phyloP scores from a whole-genome alignment of 2,329 filamentous ascomycete species.

The Beauveria rudraprayagi region DNA sequence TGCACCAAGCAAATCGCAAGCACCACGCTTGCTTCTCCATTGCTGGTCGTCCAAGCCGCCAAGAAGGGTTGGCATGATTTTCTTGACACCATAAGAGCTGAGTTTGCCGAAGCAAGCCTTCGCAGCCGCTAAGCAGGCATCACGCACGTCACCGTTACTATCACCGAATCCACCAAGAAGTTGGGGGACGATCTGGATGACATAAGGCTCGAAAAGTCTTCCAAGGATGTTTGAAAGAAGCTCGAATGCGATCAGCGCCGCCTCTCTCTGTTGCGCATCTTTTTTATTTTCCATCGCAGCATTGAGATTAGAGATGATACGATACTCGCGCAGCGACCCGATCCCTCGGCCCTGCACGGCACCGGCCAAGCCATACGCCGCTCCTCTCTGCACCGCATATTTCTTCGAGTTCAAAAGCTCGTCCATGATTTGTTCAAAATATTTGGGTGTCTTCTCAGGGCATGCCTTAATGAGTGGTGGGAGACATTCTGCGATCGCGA shows the following conservation, averaged over 20 bases:
- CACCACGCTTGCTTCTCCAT: constrained; percentile 97
- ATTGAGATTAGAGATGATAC: constrained; percentile 73
- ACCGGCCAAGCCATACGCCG: constrained; percentile 89
- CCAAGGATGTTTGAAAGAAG: constrained; percentile 80
- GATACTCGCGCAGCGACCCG: constrained; percentile 70
- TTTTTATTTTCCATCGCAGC: constrained; percentile 92
- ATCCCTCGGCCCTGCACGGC: constrained; percentile 86
- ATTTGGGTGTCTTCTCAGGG: constrained; percentile 66
- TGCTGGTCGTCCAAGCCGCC: constrained; percentile 90
- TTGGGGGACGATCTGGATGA: constrained; percentile 90
- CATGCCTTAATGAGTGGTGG: constrained; percentile 83
- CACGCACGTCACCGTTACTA: constrained; percentile 77
- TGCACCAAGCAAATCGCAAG: constrained; percentile 89
- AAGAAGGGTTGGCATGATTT: constrained; percentile 84
- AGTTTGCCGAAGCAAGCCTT: constrained; percentile 90
- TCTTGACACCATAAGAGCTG: constrained; percentile 92
- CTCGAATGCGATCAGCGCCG: constrained; percentile 83
- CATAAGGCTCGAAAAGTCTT: constrained; percentile 88
- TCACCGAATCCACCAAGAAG: constrained; percentile 86
- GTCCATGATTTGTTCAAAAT: constrained; percentile 73
- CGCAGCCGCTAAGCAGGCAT: constrained; percentile 84
- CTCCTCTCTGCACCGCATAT: constrained; percentile 86
- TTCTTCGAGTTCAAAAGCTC: constrained; percentile 80
- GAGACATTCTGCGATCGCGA: constrained; percentile 88
- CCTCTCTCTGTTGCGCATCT: constrained; percentile 79